These are phyloP conservation scores for Tylopilus felleus DNA, from an alignment of 768 basidiomycete species.

Conservation along the genomic window DNA sequence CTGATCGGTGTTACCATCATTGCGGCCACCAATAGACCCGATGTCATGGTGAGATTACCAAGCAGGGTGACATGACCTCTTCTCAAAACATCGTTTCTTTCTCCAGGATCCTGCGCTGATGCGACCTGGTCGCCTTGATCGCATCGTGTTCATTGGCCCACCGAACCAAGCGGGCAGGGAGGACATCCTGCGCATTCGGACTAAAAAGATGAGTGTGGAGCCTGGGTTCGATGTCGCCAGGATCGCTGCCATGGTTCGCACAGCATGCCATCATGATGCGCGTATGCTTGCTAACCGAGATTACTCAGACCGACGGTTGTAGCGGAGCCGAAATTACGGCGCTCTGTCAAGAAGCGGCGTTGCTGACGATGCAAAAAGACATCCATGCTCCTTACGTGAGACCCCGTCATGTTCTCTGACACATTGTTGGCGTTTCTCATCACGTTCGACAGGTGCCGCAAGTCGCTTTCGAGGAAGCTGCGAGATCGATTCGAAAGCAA, in stretches of 20 bases:
- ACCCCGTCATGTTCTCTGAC: slow-evolving; percentile 4
- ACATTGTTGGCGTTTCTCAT: not conserved
- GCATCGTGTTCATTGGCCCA: slow-evolving; percentile 91
- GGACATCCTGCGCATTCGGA: slow-evolving; percentile 82
- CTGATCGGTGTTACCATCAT: slow-evolving; percentile 92
- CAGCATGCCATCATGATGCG: not conserved
- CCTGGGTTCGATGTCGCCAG: slow-evolving; percentile 59
- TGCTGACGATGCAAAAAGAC: slow-evolving; percentile 87
- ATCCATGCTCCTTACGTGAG: slow-evolving; percentile 74
- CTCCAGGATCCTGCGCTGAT: slow-evolving; percentile 87
- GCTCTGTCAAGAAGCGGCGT: slow-evolving; percentile 94
- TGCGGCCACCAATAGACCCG: slow-evolving; percentile 94
- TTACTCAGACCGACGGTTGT: slow-evolving; percentile 80
- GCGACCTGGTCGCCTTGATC: slow-evolving; percentile 92
- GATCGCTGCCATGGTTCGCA: slow-evolving; percentile 65
- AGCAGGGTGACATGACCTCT: not conserved
- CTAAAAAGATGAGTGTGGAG: slow-evolving; percentile 76
- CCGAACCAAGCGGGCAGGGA: slow-evolving; percentile 76
- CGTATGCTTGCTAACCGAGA: slow-evolving; percentile 4
- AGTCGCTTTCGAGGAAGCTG: slow-evolving; percentile 69
- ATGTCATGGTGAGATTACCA: slow-evolving; percentile 67
- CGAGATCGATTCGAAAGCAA: slow-evolving; percentile 66
- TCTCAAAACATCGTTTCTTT: not conserved
- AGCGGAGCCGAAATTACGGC: slow-evolving; percentile 93
- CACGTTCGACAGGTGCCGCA: slow-evolving; percentile 59